These are phyloP conservation scores for Oxyria digyna DNA, from an alignment of 148 eudicot species.

Conservation along the genomic window DNA sequence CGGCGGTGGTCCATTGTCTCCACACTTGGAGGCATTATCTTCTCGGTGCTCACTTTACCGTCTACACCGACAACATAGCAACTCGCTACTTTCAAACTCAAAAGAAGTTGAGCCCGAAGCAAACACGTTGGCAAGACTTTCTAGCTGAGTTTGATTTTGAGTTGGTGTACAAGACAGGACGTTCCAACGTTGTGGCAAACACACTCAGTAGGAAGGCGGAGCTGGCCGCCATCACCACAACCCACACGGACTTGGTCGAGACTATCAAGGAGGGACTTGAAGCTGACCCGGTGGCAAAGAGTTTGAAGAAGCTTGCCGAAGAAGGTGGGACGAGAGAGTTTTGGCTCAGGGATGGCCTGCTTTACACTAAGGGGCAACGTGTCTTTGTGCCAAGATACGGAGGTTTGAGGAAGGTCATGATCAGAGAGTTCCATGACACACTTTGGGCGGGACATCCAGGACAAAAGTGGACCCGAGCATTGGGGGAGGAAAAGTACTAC, in stretches of 20 bases:
- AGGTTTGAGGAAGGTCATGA: background rate
- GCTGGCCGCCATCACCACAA: background rate
- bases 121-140: slow-evolving; percentile 6
- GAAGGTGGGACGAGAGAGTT: background rate
- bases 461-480: background rate
- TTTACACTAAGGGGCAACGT: background rate
- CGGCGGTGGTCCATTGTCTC: background rate
- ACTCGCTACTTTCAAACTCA: slow-evolving; percentile 5
- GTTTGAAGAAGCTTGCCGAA: background rate
- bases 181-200: background rate
- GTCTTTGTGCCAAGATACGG: background rate
- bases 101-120: slow-evolving; percentile 2
- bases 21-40: background rate
- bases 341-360: background rate
- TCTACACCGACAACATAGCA: background rate
- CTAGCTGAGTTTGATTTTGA: slow-evolving; percentile 1
- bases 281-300: background rate
- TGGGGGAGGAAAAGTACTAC: background rate
- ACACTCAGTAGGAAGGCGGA: background rate
- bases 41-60: background rate
- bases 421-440: background rate
- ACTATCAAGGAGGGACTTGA: background rate
- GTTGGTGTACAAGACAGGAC: background rate
- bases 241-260: background rate
- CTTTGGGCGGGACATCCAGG: background rate